Evolutionary conservation across 164 flowering plant genomes (phyloP).

Genomic region (Dillenia turbinata): DNA sequence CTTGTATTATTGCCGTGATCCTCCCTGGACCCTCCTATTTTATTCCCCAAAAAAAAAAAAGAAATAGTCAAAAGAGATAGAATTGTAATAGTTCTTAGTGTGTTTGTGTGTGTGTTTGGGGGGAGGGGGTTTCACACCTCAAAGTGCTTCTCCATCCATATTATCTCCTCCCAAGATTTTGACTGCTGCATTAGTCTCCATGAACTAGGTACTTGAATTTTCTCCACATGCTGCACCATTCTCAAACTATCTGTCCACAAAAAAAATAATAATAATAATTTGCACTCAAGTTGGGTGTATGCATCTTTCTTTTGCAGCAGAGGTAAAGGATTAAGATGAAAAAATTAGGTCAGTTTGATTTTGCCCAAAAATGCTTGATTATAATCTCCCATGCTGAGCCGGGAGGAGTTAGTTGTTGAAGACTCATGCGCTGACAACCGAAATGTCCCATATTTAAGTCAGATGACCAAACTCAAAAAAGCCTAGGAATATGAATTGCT

Average conservation of each 20-base stretch:
- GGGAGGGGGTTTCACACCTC: conserved; percentile 31
- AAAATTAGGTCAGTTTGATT: too few relatives aligned
- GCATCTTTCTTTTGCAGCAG: too few relatives aligned
- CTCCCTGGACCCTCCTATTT: conserved; percentile 56
- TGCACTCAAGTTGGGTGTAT: too few relatives aligned
- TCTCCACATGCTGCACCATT: conserved; percentile 73
- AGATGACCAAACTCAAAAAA: too few relatives aligned
- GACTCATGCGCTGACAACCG: too few relatives aligned
- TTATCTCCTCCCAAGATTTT: conserved; percentile 49
- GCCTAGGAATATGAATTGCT: too few relatives aligned
- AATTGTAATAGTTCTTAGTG: neutral
- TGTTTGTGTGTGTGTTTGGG: neutral
- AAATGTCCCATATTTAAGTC: too few relatives aligned
- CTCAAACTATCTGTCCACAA: conserved; percentile 69
- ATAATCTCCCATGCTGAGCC: too few relatives aligned
- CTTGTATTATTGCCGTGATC: conserved; percentile 67
- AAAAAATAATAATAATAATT: too few relatives aligned
- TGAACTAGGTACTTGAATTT: conserved; percentile 52
- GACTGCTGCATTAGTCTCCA: conserved; percentile 40
- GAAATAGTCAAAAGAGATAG: neutral
- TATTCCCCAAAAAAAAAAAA: conserved; percentile 5
- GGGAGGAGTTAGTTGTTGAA: too few relatives aligned
- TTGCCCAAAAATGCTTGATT: too few relatives aligned
- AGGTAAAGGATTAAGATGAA: too few relatives aligned
- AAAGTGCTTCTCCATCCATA: conserved; percentile 67